Base-by-base conservation (phyloP, 1,139 yeast genomes). In the Trichomonascaceae sp. region DNA sequence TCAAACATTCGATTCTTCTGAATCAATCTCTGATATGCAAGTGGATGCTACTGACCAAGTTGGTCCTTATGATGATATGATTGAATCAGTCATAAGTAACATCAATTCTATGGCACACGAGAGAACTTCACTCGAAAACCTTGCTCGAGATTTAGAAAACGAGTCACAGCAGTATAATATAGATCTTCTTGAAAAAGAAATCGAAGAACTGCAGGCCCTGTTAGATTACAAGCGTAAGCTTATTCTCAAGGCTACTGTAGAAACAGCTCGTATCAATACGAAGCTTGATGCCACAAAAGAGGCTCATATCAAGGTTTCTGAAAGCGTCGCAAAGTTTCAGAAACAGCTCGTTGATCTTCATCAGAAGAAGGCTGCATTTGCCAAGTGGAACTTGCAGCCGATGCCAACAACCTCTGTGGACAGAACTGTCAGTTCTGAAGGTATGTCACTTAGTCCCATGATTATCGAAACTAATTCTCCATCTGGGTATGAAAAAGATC, bases 131-230 rank as follows among this genome's bases (percentile, higher is more conserved):
- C 50, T 48, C 2, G 45, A 39, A 15, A 27, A 15, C 2, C 52
- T 57, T 30, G 56, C 51, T n/a, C 50, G 27, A 18, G 53, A 49
- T 9, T 38, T 57, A 36, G 50, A 54, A 30, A 30, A 15, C 6
- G 48, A 55, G 43, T 45, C 60, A 30, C 48, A 56, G 30, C 49
- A 53, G 24, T 52, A 43, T 30, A 43, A 51, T 38, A 43, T 53
- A 13, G 27, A 24, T 2, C 18, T 27, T 3, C 54, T 57, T 19
- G 56, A 57, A 13, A 7, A 9, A 36, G 41, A 36, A 44, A 55
- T 59, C 20, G 57, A 53, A 20, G 58, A 53, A 4, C 49, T 61
- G 41, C 48, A 57, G 45, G 46, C 30, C 5, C 22, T 32, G 4
- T 43, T 59, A 45, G 53, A 52, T 15, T 51, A 49, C 9, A 57